Evolutionary conservation across 257 asterid genomes (phyloP), one percentile per base, ranked within the genome.

Genomic region (Salvia rosmarinus): DNA sequence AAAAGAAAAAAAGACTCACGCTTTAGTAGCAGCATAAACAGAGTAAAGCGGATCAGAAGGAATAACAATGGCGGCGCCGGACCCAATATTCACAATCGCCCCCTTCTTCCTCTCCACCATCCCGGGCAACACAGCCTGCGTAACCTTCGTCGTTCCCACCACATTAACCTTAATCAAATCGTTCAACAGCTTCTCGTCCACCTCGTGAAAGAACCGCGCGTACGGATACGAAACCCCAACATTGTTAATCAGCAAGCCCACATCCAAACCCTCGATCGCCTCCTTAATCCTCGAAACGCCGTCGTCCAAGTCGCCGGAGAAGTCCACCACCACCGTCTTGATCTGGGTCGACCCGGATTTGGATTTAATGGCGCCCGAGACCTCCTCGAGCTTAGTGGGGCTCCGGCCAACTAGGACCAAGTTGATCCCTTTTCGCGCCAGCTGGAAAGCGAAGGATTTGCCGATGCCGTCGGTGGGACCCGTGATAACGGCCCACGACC

Each of bases 381-480:
- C 96, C 10, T 85, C 94, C 55, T 79, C 79, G 11, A 95, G 90
- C 75, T 95, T 95, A 39, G 78, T 87, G 67, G 95, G 96, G 79
- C 83, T 91, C 50, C 99, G 86, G 1, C 96, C 99, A 43, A 88
- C 96, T 0, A 95, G 88, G 0, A 91, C 83, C 5, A 95, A 37
- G 76, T 88, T 89, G 42, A 91, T 88, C 11, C 98, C 98, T 7
- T 85, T 88, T 1, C 77, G 71, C 0, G 98, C 96, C 64, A 95
- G 83, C 82, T 91, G 88, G 34, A 95, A 91, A 2, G 99, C 95
- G 81, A 91, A 91, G 19, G 84, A 91, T 77, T 91, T 95, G 2
- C 99, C 99, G 71, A 95, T 95, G 71, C 99, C 98, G 60, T 95
- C 99, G 51, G 99, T 95, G 6, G 99, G 93, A 5, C 98, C 99